Conservation (phyloP, 2,329 filamentous ascomycete genomes). For the Juglanconis sp. region DNA sequence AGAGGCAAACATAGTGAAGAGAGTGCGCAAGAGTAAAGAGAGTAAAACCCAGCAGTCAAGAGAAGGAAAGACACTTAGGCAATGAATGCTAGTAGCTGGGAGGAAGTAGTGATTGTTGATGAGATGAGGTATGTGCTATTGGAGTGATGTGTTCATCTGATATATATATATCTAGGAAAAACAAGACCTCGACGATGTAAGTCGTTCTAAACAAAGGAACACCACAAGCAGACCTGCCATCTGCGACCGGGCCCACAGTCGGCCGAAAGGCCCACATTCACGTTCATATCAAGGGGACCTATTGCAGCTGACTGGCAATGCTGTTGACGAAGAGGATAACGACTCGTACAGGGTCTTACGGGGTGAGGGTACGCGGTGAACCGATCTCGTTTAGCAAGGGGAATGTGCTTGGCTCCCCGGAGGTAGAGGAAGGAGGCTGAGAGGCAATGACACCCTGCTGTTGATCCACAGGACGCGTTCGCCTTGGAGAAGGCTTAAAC, state of each 20-base stretch:
- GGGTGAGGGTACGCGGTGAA: neutral
- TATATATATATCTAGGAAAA: neutral
- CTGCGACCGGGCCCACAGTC: too few species aligned
- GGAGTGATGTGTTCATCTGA: neutral
- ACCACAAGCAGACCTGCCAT: neutral
- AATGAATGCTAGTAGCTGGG: neutral
- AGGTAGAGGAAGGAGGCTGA: neutral
- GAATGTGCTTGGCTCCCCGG: neutral
- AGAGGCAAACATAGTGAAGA: constrained; percentile 2
- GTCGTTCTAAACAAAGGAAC: neutral
- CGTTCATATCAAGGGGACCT: too few species aligned
- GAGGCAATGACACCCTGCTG: neutral
- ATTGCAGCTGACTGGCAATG: neutral
- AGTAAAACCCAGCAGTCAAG: neutral
- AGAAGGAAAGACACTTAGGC: neutral
- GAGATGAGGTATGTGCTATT: neutral
- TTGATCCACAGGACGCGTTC: neutral
- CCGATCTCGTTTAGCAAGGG: neutral
- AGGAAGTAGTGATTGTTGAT: neutral
- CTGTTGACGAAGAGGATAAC: neutral
- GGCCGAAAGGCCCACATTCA: too few species aligned
- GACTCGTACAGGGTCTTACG: neutral
- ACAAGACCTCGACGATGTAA: neutral
- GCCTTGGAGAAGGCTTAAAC: neutral
- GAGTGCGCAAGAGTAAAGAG: neutral